Evolutionary conservation across 2,329 filamentous ascomycete species (phyloP).

Genomic region (Lasiodiplodia gonubiensis): DNA sequence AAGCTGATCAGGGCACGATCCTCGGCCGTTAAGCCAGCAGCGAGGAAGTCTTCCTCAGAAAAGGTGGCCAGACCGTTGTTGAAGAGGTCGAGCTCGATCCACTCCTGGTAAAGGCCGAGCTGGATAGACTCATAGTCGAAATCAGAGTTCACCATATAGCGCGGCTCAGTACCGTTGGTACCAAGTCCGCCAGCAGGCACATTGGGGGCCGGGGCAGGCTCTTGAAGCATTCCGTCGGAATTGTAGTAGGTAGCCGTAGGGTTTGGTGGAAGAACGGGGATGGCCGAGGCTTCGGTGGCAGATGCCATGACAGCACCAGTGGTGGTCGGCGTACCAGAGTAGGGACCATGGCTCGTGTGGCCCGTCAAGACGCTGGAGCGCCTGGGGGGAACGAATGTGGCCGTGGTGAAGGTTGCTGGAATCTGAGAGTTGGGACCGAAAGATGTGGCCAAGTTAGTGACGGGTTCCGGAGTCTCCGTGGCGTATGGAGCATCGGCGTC

Average conservation of each 20-base stretch:
- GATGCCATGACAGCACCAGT: slow-evolving; percentile 70
- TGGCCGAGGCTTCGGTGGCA: slow-evolving; percentile 60
- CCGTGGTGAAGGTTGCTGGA: slow-evolving; percentile 37
- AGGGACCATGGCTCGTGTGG: slow-evolving; percentile 72
- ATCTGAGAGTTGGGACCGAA: slow-evolving; percentile 54
- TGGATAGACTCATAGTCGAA: slow-evolving; percentile 82
- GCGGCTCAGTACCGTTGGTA: slow-evolving; percentile 76
- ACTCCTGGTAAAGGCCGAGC: slow-evolving; percentile 80
- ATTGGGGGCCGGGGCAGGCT: slow-evolving; percentile 73
- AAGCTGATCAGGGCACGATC: slow-evolving; percentile 74
- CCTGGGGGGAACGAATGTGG: slow-evolving; percentile 50
- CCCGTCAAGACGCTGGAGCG: slow-evolving; percentile 59
- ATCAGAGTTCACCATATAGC: slow-evolving; percentile 79
- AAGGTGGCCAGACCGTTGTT: slow-evolving; percentile 75
- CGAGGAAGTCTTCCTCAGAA: slow-evolving; percentile 70
- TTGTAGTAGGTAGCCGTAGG: slow-evolving; percentile 72
- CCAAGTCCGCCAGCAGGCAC: slow-evolving; percentile 72
- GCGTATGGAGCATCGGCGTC: slow-evolving; percentile 52
- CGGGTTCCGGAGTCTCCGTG: slow-evolving; percentile 36
- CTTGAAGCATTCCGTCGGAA: slow-evolving; percentile 70
- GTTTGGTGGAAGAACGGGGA: slow-evolving; percentile 64
- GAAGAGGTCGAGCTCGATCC: slow-evolving; percentile 84
- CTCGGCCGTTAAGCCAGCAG: slow-evolving; percentile 69
- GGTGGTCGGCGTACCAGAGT: slow-evolving; percentile 68
- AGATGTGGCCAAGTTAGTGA: slow-evolving; percentile 41